Base-by-base conservation (phyloP, 345 rosid genomes). In the Odontarrhena argentea region DNA sequence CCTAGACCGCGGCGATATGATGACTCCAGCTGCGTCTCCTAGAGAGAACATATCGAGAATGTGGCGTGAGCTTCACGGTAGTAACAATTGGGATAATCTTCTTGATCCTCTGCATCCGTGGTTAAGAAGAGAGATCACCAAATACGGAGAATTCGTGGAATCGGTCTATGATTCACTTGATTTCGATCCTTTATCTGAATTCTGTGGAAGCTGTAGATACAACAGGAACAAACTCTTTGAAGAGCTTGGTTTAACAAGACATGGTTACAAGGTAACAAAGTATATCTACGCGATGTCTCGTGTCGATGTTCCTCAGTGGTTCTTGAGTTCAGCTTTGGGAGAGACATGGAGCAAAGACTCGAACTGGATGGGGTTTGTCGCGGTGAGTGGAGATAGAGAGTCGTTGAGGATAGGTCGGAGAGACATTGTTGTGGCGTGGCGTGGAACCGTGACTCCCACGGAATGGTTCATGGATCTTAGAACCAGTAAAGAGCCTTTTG, bases 271-370 rank as follows among this genome's bases (percentile, higher is more conserved):
- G 38, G 80, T 74, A 11, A 83, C 75, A 0, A 80, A 68, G 54
- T 87, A 85, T 74, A 76, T 87, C 5, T 85, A 85, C 45, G 87
- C 86, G 0, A 83, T 87, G 93, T 87, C 89, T 5, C 85, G 65
- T 50, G 86, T 87, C 0, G 84, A 83, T 36, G 80, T 87, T 50
- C 89, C 89, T 3, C 57, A 71, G 8, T 87, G 89, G 92, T 65
- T 87, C 52, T 77, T 76, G 40, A 76, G 59, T 32, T 69, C 87
- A 0, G 4, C 76, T 32, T 6, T 80, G 72, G 81, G 83, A 35
- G 44, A n/a, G 24, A 68, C 76, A n/a, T 87, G 93, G 93, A 84
- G 93, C 76, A 87, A 77, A 64, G 89, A 87, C 53, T 87, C 93
- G 7, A 87, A 84, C 48, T 87, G 89, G 89, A 85, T 81, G 86